A percentile compares a stretch with the other conserved stretches of the same genome.
Evolutionary conservation across 768 basidiomycete species (phyloP).

Genomic region (Myochromella boudieri): DNA sequence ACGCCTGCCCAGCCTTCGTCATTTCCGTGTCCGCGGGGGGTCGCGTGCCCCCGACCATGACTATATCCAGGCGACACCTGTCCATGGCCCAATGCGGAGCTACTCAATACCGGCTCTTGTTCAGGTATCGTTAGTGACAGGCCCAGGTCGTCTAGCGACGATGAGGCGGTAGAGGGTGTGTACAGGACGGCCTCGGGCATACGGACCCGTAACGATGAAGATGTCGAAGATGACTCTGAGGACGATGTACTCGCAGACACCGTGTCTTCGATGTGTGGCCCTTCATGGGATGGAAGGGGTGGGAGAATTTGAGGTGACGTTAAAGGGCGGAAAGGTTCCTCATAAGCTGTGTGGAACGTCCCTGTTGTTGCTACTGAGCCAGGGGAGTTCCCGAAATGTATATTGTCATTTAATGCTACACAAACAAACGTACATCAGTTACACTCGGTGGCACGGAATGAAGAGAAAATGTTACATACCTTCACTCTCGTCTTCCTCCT

Average conservation of each 20-base stretch:
- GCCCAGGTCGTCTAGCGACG: no score
- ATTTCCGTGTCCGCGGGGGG: no score
- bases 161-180: constrained; percentile 35
- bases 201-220: constrained; percentile 26
- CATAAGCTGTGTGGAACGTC: constrained; percentile 23
- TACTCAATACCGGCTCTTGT: no score
- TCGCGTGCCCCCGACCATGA: no score
- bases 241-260: no score
- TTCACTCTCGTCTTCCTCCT: no score
- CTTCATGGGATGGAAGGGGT: constrained; percentile 8
- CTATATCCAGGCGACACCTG: no score
- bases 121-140: no score
- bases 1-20: constrained; percentile 13
- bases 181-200: constrained; percentile 41
- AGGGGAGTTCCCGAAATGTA: constrained; percentile 8
- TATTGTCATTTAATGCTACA: background rate
- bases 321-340: constrained; percentile 5
- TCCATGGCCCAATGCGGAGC: no score
- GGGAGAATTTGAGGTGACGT: background rate
- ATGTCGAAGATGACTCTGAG: no score
- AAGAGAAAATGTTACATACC: constrained; percentile 26
- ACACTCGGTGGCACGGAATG: background rate
- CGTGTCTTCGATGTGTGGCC: constrained; percentile 31
- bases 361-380: constrained; percentile 12
- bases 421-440: background rate